A percentile compares a stretch with the other conserved stretches of the same genome.
Conservation (phyloP, 805 yeast genomes). For the Candida golubevii region DNA sequence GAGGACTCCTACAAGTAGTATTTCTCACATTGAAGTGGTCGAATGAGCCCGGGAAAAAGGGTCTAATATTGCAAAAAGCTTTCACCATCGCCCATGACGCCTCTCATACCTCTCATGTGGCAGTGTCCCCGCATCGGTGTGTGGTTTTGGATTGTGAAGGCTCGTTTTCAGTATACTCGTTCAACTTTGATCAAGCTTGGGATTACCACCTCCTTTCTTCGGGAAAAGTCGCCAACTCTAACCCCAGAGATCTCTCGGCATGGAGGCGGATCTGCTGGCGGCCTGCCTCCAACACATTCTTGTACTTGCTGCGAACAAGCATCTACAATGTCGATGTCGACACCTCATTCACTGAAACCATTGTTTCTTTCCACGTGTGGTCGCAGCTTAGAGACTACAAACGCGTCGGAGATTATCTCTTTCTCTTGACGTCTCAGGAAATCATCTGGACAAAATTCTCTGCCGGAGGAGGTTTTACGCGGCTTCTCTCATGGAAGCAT, state of each 20-base stretch:
- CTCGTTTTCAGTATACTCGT: slow-evolving; percentile 2
- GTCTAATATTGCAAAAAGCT: slow-evolving; percentile 3
- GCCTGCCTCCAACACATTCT: slow-evolving; percentile 2
- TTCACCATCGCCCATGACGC: neutral
- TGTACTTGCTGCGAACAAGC: slow-evolving; percentile 8
- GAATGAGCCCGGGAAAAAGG: slow-evolving; percentile 7
- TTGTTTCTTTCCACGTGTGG: slow-evolving; percentile 14
- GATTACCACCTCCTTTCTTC: neutral
- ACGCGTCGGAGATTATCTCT: slow-evolving; percentile 26
- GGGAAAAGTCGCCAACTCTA: slow-evolving; percentile 1
- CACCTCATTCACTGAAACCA: slow-evolving; percentile 1
- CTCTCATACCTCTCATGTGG: slow-evolving; percentile 4
- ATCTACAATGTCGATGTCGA: slow-evolving; percentile 1
- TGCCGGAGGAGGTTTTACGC: slow-evolving; percentile 26
- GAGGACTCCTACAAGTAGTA: slow-evolving; percentile 7
- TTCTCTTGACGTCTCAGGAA: slow-evolving; percentile 65
- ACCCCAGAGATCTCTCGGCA: slow-evolving; percentile 11
- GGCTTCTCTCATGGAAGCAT: slow-evolving; percentile 73
- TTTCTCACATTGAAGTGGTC: slow-evolving; percentile 10
- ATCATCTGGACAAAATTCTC: slow-evolving; percentile 47
- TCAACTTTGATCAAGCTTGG: slow-evolving; percentile 5
- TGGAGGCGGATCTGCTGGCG: slow-evolving; percentile 13
- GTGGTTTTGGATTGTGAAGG: slow-evolving; percentile 7
- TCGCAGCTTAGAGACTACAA: slow-evolving; percentile 14
- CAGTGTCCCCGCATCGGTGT: slow-evolving; percentile 2